phyloP scores from a whole-genome alignment of 2,329 filamentous ascomycete genomes.

The Mycosphaerelloides madeirae region DNA sequence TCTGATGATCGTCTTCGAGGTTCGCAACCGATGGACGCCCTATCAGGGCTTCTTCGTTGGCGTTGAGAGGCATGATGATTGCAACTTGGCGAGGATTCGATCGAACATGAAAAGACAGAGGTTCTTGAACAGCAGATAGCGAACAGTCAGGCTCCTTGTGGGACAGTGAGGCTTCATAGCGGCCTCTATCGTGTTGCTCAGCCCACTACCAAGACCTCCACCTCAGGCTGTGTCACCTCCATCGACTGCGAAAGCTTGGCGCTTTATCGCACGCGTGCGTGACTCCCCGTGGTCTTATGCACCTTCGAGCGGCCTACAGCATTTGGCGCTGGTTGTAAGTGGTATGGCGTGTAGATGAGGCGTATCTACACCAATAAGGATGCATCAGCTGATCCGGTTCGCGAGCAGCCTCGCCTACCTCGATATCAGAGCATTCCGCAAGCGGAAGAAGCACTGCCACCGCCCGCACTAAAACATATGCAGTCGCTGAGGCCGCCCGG shows the following conservation, averaged over 20 bases:
- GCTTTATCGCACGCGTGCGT: no score
- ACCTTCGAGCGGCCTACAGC: no score
- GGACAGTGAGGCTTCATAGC: not conserved
- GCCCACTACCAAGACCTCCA: conserved; percentile 1
- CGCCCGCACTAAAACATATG: conserved; percentile 7
- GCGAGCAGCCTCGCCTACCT: no score
- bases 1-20: conserved; percentile 15
- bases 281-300: no score
- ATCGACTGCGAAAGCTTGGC: no score
- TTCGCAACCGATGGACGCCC: conserved; percentile 10
- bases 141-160: no score
- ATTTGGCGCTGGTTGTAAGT: no score
- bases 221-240: conserved; percentile 1
- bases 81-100: not conserved
- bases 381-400: conserved; percentile 3
- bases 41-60: conserved; percentile 16
- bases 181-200: not conserved
- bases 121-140: no score
- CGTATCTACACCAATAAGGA: conserved; percentile 2
- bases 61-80: conserved; percentile 16
- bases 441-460: conserved; percentile 7
- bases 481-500: conserved; percentile 3
- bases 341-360: no score
- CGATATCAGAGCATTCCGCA: conserved; percentile 4
- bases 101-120: no score